phyloP scores from a whole-genome alignment of 176 grass and related monocot species.

The Puccinellia tenuiflora region DNA sequence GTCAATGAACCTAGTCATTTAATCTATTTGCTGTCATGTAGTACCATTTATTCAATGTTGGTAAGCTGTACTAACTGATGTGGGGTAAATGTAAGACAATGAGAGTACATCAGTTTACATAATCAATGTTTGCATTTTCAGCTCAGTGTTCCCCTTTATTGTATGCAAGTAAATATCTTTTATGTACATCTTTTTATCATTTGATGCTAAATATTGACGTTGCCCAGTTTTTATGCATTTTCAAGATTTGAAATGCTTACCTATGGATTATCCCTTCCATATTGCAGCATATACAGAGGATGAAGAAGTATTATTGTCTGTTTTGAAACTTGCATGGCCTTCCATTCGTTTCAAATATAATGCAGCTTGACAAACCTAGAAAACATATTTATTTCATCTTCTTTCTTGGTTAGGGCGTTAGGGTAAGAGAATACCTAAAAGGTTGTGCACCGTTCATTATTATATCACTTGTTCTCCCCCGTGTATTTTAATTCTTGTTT shows the following conservation, averaged over 20 bases:
- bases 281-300: not conserved
- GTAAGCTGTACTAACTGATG: too few species aligned
- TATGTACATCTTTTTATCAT: not conserved
- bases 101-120: not conserved
- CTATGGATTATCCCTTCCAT: not conserved
- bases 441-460: not conserved
- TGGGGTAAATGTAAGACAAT: not conserved
- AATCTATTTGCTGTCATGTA: not conserved
- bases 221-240: not conserved
- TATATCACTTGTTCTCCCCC: not conserved
- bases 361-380: not conserved
- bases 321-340: not conserved
- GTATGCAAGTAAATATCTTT: not conserved
- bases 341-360: not conserved
- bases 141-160: not conserved
- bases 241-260: not conserved
- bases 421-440: not conserved
- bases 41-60: too few species aligned
- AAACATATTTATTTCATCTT: not conserved
- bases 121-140: not conserved
- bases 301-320: not conserved
- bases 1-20: not conserved
- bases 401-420: not conserved
- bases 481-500: not conserved
- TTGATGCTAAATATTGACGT: not conserved